Evolutionary conservation across 768 basidiomycete genomes (phyloP).

Genomic region (Guyanaporus albipodus): DNA sequence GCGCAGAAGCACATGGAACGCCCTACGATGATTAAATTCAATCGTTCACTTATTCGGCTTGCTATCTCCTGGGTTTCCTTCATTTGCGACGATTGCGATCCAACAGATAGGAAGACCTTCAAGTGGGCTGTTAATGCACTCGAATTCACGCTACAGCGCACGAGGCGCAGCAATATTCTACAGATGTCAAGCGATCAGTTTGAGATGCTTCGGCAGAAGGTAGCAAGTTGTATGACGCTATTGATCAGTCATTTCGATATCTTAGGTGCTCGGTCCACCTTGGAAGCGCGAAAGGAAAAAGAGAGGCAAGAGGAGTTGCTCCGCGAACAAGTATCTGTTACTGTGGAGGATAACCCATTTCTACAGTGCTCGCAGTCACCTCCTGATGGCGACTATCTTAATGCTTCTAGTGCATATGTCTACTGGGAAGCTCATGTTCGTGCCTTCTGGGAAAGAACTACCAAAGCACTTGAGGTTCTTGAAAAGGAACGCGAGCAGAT

Average conservation of each 20-base stretch:
- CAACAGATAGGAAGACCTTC: slow-evolving; percentile 92
- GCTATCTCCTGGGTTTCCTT: slow-evolving; percentile 98
- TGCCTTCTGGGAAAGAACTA: slow-evolving; percentile 70
- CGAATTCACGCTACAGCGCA: slow-evolving; percentile 86
- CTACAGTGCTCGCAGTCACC: slow-evolving; percentile 39
- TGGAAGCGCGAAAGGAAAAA: slow-evolving; percentile 87
- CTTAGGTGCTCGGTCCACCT: slow-evolving; percentile 84
- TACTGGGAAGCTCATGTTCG: slow-evolving; percentile 65
- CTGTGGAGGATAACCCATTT: slow-evolving; percentile 45
- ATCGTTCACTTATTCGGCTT: slow-evolving; percentile 77
- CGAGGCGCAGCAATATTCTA: slow-evolving; percentile 83
- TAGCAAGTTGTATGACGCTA: slow-evolving; percentile 95
- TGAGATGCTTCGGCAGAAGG: slow-evolving; percentile 82
- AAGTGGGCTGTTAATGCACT: slow-evolving; percentile 97
- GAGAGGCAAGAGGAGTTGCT: slow-evolving; percentile 70
- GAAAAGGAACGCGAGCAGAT: slow-evolving; percentile 61
- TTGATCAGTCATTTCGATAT: slow-evolving; percentile 98
- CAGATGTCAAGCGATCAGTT: slow-evolving; percentile 88
- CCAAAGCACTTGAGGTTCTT: slow-evolving; percentile 54
- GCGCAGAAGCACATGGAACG: slow-evolving; percentile 87
- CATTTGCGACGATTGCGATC: slow-evolving; percentile 97
- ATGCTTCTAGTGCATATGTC: slow-evolving; percentile 32
- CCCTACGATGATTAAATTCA: slow-evolving; percentile 65
- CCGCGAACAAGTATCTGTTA: slow-evolving; percentile 50
- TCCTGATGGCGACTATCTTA: slow-evolving; percentile 34